Percentiles rank a stretch among this genome's conserved stretches.
phyloP scores from a whole-genome alignment of 78 protist species.

The Guillardia theta region DNA sequence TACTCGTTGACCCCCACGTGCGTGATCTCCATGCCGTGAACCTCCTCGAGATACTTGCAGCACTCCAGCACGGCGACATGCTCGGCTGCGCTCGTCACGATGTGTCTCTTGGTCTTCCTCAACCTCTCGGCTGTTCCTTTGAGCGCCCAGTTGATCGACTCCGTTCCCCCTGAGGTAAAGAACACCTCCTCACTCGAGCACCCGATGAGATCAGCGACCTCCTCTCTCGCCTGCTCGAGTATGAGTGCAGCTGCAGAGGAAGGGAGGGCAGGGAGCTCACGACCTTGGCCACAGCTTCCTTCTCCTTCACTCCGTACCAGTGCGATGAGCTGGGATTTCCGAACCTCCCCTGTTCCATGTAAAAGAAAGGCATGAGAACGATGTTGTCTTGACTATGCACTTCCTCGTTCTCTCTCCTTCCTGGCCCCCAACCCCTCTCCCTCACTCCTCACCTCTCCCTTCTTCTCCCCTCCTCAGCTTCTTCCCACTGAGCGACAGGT shows the following conservation, averaged over 20 bases:
- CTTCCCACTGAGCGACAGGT: too few relatives aligned
- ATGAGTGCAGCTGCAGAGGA: too few relatives aligned
- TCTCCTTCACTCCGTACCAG: slow-evolving; percentile 39
- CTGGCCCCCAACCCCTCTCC: too few relatives aligned
- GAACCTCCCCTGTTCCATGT: background rate
- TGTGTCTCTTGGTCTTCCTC: background rate
- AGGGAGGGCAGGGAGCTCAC: too few relatives aligned
- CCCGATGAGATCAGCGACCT: background rate
- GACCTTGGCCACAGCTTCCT: background rate
- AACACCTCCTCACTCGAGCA: background rate
- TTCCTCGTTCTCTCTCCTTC: background rate
- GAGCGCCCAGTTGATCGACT: slow-evolving; percentile 28
- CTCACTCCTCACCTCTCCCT: too few relatives aligned
- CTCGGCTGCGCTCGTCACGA: background rate
- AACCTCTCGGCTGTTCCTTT: background rate
- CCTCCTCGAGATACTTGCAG: slow-evolving; percentile 22
- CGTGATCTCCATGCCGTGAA: background rate
- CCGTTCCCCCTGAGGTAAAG: slow-evolving; percentile 14
- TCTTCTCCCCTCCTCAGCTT: too few relatives aligned
- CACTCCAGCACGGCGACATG: slow-evolving; percentile 38
- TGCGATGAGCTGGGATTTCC: slow-evolving; percentile 29
- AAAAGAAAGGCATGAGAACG: background rate
- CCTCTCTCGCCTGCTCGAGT: too few relatives aligned
- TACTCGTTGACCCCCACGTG: background rate
- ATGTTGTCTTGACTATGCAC: background rate